phyloP scores from a whole-genome alignment of 495 filamentous ascomycete genomes.

The Trichocladium antarcticum region DNA sequence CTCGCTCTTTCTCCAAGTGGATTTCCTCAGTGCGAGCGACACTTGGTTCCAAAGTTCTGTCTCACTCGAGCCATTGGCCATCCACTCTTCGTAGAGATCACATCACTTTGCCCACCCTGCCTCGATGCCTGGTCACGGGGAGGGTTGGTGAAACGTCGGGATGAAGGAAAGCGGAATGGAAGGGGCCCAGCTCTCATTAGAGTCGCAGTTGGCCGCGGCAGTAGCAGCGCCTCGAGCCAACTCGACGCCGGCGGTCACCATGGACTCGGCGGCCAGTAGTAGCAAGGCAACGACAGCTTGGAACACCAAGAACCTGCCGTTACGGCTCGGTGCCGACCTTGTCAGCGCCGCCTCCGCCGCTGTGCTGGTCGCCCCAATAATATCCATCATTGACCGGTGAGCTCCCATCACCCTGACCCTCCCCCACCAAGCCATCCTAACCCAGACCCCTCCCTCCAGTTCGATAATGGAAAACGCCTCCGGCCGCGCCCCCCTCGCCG shows the following conservation, averaged over 20 bases:
- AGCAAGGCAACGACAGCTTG: slow-evolving; percentile 36
- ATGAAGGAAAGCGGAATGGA: slow-evolving; percentile 9
- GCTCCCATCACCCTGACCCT: slow-evolving; percentile 5
- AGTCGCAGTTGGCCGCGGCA: background rate
- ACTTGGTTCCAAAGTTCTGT: background rate
- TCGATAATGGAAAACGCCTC: slow-evolving; percentile 94
- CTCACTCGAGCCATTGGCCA: background rate
- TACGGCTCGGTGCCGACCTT: slow-evolving; percentile 61
- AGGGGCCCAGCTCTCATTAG: slow-evolving; percentile 1
- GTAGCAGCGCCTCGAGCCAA: background rate
- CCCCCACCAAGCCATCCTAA: slow-evolving; percentile 1
- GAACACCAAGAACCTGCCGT: slow-evolving; percentile 65
- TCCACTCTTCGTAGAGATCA: no score
- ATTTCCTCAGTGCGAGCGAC: background rate
- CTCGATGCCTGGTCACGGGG: background rate
- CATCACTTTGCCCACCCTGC: no score
- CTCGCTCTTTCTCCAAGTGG: background rate
- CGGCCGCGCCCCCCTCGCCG: slow-evolving; percentile 58
- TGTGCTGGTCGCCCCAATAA: slow-evolving; percentile 73
- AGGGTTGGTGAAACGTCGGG: background rate
- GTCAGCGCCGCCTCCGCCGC: slow-evolving; percentile 65
- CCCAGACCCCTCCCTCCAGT: slow-evolving; percentile 35
- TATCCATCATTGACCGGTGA: slow-evolving; percentile 86
- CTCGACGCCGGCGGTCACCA: background rate
- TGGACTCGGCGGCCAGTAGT: background rate